These are phyloP conservation scores for Trichoderma erinaceum DNA, from an alignment of 495 filamentous ascomycete genomes.

Conservation along the genomic window DNA sequence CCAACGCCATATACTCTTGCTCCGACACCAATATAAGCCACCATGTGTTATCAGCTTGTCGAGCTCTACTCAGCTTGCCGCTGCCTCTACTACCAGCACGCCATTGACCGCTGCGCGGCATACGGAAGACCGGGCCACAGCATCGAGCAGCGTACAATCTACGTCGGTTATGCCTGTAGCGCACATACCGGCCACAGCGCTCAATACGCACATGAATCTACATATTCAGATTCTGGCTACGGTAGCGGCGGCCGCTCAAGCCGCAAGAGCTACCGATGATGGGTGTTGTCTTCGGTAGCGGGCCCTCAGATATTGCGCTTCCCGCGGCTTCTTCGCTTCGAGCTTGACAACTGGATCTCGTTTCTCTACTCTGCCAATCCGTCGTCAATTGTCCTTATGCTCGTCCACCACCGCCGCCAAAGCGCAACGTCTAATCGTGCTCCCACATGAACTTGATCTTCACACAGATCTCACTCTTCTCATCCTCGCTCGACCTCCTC, in stretches of 20 bases:
- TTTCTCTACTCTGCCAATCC: slow-evolving; percentile 39
- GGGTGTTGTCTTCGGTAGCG: slow-evolving; percentile 47
- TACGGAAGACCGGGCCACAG: slow-evolving; percentile 64
- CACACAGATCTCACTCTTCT: background rate
- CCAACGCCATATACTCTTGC: slow-evolving; percentile 3
- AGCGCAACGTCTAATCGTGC: background rate
- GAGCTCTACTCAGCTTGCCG: slow-evolving; percentile 78
- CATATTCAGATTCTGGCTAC: slow-evolving; percentile 50
- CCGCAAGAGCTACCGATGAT: slow-evolving; percentile 45
- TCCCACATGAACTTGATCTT: background rate
- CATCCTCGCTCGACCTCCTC: background rate
- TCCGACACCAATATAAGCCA: slow-evolving; percentile 17
- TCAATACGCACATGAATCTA: slow-evolving; percentile 23
- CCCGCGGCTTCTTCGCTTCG: slow-evolving; percentile 38
- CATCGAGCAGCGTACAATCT: slow-evolving; percentile 67
- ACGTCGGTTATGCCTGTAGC: slow-evolving; percentile 71
- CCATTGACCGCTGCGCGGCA: slow-evolving; percentile 67
- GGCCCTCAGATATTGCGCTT: slow-evolving; percentile 41
- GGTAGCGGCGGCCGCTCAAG: slow-evolving; percentile 41
- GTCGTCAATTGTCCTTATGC: slow-evolving; percentile 12
- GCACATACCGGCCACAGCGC: slow-evolving; percentile 29
- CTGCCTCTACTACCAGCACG: slow-evolving; percentile 79
- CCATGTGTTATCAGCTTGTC: slow-evolving; percentile 71
- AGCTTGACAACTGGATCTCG: slow-evolving; percentile 39
- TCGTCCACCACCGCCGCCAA: slow-evolving; percentile 8